Evolutionary conservation across 1,284 basidiomycete species (phyloP).

Genomic region (Pterulicium gracile): DNA sequence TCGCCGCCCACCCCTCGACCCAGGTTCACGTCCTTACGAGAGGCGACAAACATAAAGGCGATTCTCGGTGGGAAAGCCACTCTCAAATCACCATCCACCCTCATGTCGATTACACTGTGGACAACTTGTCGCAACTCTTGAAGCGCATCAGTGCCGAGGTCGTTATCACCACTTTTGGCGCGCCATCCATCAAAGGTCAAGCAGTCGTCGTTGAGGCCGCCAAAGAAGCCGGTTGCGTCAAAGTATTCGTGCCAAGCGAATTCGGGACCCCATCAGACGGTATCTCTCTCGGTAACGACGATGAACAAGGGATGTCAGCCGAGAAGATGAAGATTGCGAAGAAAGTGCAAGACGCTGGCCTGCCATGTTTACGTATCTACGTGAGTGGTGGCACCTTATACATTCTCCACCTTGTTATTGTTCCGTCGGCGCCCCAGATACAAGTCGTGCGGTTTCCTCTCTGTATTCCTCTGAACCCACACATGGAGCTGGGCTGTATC

Average conservation of each 20-base stretch:
- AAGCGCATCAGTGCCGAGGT: neutral
- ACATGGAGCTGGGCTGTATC: no score
- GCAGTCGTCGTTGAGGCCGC: neutral
- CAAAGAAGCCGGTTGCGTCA: neutral
- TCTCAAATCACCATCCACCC: neutral
- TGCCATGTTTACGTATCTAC: neutral
- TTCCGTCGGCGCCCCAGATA: neutral
- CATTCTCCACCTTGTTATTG: neutral
- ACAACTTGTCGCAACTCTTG: neutral
- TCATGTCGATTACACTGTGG: neutral
- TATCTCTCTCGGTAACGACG: neutral
- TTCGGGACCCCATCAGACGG: neutral
- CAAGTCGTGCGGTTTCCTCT: neutral
- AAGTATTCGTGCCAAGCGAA: neutral
- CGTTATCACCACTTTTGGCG: neutral
- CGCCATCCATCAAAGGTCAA: neutral
- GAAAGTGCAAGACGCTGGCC: neutral
- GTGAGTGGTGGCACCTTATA: no score
- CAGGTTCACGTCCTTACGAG: neutral
- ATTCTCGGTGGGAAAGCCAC: neutral
- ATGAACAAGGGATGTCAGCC: neutral
- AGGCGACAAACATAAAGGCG: neutral
- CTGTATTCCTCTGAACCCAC: no score
- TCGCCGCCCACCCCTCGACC: neutral
- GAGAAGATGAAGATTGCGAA: constrained; percentile 1